These are phyloP conservation scores for Nothopassalora personata DNA, from an alignment of 2,329 filamentous ascomycete species.

Conservation along the genomic window DNA sequence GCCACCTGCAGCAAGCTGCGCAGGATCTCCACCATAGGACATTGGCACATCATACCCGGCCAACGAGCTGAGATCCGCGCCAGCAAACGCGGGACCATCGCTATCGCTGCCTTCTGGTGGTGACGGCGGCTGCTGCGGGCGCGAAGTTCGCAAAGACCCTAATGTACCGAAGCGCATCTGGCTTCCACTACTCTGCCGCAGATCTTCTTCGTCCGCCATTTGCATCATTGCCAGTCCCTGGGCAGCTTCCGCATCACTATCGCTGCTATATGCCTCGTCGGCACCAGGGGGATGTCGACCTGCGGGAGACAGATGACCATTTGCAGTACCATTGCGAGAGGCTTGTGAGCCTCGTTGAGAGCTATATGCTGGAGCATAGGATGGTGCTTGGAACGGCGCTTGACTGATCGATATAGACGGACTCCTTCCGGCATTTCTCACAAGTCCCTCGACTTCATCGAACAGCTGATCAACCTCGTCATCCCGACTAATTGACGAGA, in stretches of 20 bases:
- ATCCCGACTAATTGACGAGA: conserved; percentile 2
- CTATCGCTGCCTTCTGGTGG: conserved; percentile 57
- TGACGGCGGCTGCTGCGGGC: conserved; percentile 32
- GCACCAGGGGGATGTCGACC: conserved; percentile 43
- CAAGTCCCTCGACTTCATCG: conserved; percentile 51
- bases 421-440: conserved; percentile 37
- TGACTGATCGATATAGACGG: conserved; percentile 37
- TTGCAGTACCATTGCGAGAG: conserved; percentile 24
- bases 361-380: conserved; percentile 26
- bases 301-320: conserved; percentile 45
- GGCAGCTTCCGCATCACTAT: conserved; percentile 82
- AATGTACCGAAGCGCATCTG: conserved; percentile 45
- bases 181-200: conserved; percentile 54
- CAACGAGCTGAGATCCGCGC: conserved; percentile 68
- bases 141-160: conserved; percentile 35
- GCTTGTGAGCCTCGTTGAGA: conserved; percentile 17
- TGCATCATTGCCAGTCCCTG: conserved; percentile 79
- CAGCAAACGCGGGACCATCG: conserved; percentile 63
- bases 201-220: conserved; percentile 68
- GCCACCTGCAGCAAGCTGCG: conserved; percentile 35
- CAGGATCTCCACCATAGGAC: conserved; percentile 54
- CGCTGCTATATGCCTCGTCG: conserved; percentile 54
- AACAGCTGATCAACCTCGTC: conserved; percentile 48
- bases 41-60: conserved; percentile 62
- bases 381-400: conserved; percentile 24